Conservation (phyloP, 441 rosid genomes). For the Isatis lusitanica region DNA sequence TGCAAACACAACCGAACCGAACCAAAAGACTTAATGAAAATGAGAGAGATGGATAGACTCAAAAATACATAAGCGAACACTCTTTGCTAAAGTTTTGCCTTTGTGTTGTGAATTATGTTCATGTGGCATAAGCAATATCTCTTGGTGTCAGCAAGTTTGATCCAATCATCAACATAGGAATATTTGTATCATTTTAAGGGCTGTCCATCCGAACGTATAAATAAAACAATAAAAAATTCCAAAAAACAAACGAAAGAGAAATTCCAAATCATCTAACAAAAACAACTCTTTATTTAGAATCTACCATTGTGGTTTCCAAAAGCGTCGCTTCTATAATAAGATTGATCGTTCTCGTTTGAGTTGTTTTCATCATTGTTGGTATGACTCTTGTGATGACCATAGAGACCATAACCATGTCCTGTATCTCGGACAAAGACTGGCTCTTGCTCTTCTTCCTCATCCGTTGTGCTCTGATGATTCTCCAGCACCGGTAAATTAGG, state of each 20-base stretch:
- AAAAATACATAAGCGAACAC: no score
- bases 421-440: slow-evolving; percentile 29
- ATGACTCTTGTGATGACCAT: neutral
- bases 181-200: neutral
- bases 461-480: neutral
- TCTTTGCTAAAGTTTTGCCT: no score
- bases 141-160: neutral
- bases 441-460: slow-evolving; percentile 21
- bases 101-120: no score
- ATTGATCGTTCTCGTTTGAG: slow-evolving; percentile 19
- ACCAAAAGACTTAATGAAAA: no score
- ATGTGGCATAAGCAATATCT: neutral
- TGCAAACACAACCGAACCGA: no score
- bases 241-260: neutral
- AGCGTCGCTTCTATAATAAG: slow-evolving; percentile 26
- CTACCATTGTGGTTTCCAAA: slow-evolving; percentile 27
- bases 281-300: slow-evolving; percentile 14
- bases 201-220: neutral
- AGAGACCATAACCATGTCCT: slow-evolving; percentile 35
- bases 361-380: slow-evolving; percentile 8
- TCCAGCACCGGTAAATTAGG: neutral
- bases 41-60: no score
- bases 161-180: neutral
- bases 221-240: neutral
- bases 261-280: neutral